phyloP scores from a whole-genome alignment of 495 filamentous ascomycete genomes.

The Aspergillus conjunctus region DNA sequence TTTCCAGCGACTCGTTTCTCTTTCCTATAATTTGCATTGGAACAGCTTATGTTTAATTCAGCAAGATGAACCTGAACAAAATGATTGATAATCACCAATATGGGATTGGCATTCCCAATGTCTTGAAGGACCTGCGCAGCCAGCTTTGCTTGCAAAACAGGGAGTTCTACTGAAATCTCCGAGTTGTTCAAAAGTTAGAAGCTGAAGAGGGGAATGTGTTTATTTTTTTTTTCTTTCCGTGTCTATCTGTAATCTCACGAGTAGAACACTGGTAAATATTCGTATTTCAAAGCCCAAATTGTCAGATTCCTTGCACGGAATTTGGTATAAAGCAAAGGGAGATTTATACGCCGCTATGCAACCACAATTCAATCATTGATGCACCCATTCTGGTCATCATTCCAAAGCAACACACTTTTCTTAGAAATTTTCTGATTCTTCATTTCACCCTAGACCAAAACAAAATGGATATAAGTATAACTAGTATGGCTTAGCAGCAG shows the following conservation, averaged over 20 bases:
- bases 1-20: too few species aligned
- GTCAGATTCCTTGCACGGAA: neutral
- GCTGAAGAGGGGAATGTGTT: constrained; percentile 28
- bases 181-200: neutral
- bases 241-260: constrained; percentile 8
- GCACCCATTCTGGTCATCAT: constrained; percentile 8
- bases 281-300: constrained; percentile 1
- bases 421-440: neutral
- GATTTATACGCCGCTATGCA: constrained; percentile 28
- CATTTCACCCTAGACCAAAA: neutral
- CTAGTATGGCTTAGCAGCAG: constrained; percentile 84
- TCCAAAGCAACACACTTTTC: constrained; percentile 4
- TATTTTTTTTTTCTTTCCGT: constrained; percentile 15
- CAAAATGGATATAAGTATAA: constrained; percentile 5
- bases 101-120: too few species aligned
- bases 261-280: constrained; percentile 6
- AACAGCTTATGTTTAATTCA: neutral
- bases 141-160: neutral
- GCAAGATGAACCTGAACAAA: neutral
- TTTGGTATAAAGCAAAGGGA: constrained; percentile 23
- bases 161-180: too few species aligned
- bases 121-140: neutral
- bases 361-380: constrained; percentile 26
- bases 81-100: too few species aligned
- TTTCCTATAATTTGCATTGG: too few species aligned